phyloP scores from a whole-genome alignment of 1,139 yeast species.

The Hansenula lynferdii region DNA sequence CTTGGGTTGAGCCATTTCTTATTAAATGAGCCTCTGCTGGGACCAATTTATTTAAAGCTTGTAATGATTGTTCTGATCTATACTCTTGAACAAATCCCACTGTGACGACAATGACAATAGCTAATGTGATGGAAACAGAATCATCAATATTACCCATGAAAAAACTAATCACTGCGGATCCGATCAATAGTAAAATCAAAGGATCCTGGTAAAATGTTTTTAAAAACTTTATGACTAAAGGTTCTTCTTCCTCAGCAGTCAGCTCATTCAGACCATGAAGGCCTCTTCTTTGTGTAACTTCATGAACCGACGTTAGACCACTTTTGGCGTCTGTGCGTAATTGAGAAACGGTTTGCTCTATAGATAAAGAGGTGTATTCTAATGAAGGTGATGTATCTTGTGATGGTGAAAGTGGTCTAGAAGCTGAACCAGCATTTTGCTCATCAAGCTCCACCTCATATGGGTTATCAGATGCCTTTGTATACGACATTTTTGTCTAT shows the following conservation, averaged over 20 bases:
- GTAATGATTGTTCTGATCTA: constrained; percentile 87
- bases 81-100: constrained; percentile 98
- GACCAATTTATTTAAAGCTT: constrained; percentile 84
- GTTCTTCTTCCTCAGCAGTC: constrained; percentile 70
- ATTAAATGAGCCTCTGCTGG: constrained; percentile 93
- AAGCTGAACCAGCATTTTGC: too few species aligned
- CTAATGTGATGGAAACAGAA: constrained; percentile 83
- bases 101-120: constrained; percentile 83
- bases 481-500: constrained; percentile 34
- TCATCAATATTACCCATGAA: constrained; percentile 93
- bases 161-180: constrained; percentile 80
- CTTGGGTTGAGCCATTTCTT: constrained; percentile 67
- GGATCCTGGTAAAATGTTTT: constrained; percentile 87
- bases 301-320: constrained; percentile 68
- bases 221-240: constrained; percentile 60
- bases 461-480: constrained; percentile 20
- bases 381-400: constrained; percentile 22
- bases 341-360: constrained; percentile 56
- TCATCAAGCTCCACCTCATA: constrained; percentile 43
- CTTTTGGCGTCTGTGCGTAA: constrained; percentile 51
- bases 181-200: constrained; percentile 76
- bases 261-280: constrained; percentile 79
- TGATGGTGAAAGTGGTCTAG: background rate
- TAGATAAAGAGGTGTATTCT: constrained; percentile 48
- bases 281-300: constrained; percentile 62